These are phyloP conservation scores for Arthrobotrys conoides DNA, from an alignment of 2,329 filamentous ascomycete genomes.

Conservation along the genomic window DNA sequence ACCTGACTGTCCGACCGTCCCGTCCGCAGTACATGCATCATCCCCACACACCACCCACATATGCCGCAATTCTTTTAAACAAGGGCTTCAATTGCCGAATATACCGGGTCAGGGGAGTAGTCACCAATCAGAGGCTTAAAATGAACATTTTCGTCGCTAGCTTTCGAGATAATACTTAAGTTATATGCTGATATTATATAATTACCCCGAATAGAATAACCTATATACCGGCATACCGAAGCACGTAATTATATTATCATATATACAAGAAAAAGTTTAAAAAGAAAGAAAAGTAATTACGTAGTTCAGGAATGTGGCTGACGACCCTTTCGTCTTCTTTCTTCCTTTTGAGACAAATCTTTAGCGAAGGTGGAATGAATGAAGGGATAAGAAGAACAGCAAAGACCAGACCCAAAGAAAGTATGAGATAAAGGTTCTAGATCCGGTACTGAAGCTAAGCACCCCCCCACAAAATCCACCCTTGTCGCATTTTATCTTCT, in stretches of 20 bases:
- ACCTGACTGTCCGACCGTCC: not conserved
- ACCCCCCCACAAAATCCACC: slow-evolving; percentile 18
- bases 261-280: not conserved
- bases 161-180: no score
- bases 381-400: slow-evolving; percentile 22
- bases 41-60: not conserved
- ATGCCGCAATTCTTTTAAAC: slow-evolving; percentile 6
- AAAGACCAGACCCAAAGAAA: not conserved
- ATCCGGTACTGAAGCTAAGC: slow-evolving; percentile 4
- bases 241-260: not conserved
- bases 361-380: slow-evolving; percentile 29
- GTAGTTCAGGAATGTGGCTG: slow-evolving; percentile 27
- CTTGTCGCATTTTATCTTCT: slow-evolving; percentile 2
- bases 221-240: slow-evolving; percentile 2
- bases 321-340: no score
- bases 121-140: not conserved
- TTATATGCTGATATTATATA: no score
- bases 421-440: slow-evolving; percentile 3
- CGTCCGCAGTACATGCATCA: not conserved
- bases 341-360: not conserved
- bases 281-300: no score
- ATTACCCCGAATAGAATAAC: not conserved
- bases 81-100: slow-evolving; percentile 15
- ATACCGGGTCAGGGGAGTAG: not conserved
- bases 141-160: not conserved